Percentiles rank a stretch among this genome's conserved stretches.
Conservation (phyloP, 306 rosid species). For the Gillenia trifoliata region DNA sequence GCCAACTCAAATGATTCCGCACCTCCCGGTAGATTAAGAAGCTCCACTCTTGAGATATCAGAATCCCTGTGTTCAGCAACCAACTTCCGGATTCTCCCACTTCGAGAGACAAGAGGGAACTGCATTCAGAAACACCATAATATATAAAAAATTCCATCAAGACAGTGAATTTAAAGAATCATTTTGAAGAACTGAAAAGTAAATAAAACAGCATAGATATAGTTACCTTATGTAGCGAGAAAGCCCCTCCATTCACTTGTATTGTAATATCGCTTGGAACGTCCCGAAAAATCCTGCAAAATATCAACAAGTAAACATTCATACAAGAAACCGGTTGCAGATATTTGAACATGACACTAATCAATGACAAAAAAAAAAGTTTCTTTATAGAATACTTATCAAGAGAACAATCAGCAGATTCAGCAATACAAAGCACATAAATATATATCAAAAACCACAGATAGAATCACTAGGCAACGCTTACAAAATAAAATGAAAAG, state of each 20-base stretch:
- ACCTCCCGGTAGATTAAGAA: constrained; percentile 86
- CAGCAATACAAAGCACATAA: background rate
- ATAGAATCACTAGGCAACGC: background rate
- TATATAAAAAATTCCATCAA: constrained; percentile 15
- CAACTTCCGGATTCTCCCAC: constrained; percentile 82
- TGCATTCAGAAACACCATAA: constrained; percentile 31
- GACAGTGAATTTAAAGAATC: background rate
- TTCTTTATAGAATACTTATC: background rate
- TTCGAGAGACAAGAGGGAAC: constrained; percentile 98
- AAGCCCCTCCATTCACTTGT: constrained; percentile 71
- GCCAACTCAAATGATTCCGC: constrained; percentile 89
- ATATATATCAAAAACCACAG: background rate
- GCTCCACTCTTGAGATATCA: constrained; percentile 89
- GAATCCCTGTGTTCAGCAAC: constrained; percentile 95
- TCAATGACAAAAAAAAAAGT: background rate
- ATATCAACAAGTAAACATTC: constrained; percentile 23
- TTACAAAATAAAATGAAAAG: background rate
- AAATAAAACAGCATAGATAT: constrained; percentile 5
- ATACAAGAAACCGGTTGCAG: background rate
- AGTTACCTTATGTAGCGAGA: constrained; percentile 81
- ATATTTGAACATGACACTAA: background rate
- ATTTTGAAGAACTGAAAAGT: background rate
- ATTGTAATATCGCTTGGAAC: constrained; percentile 93
- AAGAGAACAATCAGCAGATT: background rate
- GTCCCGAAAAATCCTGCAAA: constrained; percentile 92